Conservation (phyloP, 2,329 filamentous ascomycete species). For the Ascochyta pisi region DNA sequence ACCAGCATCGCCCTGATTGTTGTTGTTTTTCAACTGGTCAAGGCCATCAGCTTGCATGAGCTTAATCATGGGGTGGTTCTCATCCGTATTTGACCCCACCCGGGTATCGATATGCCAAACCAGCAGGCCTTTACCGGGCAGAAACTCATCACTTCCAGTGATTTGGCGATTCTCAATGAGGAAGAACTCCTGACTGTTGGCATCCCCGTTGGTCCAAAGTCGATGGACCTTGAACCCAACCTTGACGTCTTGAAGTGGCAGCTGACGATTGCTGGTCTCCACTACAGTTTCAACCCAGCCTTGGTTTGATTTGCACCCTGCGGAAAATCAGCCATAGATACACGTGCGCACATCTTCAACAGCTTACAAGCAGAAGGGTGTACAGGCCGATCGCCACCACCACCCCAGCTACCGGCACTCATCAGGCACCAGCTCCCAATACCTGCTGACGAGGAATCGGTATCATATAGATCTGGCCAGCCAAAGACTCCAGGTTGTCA, state of each 20-base stretch:
- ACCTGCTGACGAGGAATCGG: constrained; percentile 26
- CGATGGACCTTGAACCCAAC: constrained; percentile 23
- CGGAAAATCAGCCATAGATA: not conserved
- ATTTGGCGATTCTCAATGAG: constrained; percentile 32
- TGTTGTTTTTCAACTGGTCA: constrained; percentile 19
- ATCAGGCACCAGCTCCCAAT: constrained; percentile 38
- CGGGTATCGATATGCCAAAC: constrained; percentile 35
- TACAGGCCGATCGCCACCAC: constrained; percentile 26
- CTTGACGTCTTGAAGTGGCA: constrained; percentile 33
- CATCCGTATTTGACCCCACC: constrained; percentile 22
- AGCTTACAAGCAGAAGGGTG: constrained; percentile 36
- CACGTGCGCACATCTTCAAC: not conserved
- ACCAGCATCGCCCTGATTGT: constrained; percentile 25
- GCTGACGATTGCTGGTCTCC: constrained; percentile 24
- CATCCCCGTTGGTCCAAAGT: constrained; percentile 31
- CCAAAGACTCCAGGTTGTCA: constrained; percentile 23
- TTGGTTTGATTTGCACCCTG: constrained; percentile 33
- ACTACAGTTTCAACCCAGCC: constrained; percentile 26
- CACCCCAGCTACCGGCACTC: constrained; percentile 29
- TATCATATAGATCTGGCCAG: constrained; percentile 38
- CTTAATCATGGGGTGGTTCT: constrained; percentile 29
- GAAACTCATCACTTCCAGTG: constrained; percentile 25
- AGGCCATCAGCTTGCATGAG: constrained; percentile 34
- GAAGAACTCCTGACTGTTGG: constrained; percentile 27
- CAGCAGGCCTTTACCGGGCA: constrained; percentile 30